Evolutionary conservation across 768 basidiomycete species (phyloP), one percentile per base, ranked within the genome.

Genomic region (Agaricus subrufescens): DNA sequence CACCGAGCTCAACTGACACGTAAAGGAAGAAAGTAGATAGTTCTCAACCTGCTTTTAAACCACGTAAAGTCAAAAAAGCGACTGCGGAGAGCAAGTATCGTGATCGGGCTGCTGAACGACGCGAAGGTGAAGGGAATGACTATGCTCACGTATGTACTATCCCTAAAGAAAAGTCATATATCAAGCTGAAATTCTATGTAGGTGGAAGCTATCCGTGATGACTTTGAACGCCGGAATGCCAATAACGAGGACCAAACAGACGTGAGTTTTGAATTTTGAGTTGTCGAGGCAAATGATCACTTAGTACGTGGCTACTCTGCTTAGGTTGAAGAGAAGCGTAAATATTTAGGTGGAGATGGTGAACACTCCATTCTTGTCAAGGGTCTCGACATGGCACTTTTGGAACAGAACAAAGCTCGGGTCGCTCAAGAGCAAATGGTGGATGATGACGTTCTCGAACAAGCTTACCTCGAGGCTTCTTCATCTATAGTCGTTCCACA

Each of bases 341-440:
- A 75, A 55, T 91, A 89, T 66, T 81, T 94, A 4, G 92, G 92
- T 15, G 91, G 92, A 38, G 91, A 96, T 67, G 83, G 85, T 42
- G 80, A 89, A 56, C 93, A 95, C 66, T 85, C 91, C 10, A 81
- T 94, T 55, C 82, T 94, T 10, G 91, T 94, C 42, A 96, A 94
- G 65, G 92, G 92, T 27, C 84, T 98, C 46, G 95, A 98, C 66
- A 79, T 87, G 61, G 87, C 91, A 0, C 80, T 97, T 6, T 76
- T 97, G 14, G 89, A 92, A 64, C 89, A 92, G 62, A 85, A 89
- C 60, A 93, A 86, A 69, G 86, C 87, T 3, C 84, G 86, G 39
- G 75, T 73, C 1, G 72, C 76, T 1, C 30, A 60, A 2, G 68
- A 74, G n/a, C 73, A 80, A 12, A 74, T 77, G 3, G 85, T 86